Evolutionary conservation across 495 filamentous ascomycete species (phyloP), one percentile per base, ranked within the genome.

Genomic region (Ramalina intermedia): DNA sequence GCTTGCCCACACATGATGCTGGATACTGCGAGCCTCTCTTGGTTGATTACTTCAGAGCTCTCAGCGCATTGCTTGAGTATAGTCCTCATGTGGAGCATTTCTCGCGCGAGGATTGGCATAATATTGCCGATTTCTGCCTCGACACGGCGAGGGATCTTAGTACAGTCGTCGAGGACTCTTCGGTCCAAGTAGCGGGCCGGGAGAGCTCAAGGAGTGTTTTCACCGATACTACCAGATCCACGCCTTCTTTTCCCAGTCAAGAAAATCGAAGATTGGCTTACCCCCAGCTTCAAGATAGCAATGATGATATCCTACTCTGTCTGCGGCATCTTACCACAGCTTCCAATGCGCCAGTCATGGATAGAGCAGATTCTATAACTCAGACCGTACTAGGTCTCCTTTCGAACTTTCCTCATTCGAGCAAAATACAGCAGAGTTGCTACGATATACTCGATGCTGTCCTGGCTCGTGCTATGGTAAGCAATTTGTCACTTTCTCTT

Each of bases 61-160:
- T 96, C 49, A 63, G 69, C 20, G 69, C 72, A 36, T 63, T 93
- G 13, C 69, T 96, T n/a, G 75, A 78, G 40, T 76, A 80, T 56
- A 72, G 75, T 21, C 74, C 84, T 36, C 86, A 87, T 62, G 77
- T 81, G 16, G 91, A 99, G 61, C 82, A 85, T 55, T 67, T 96
- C 8, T 63, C 68, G 14, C 63, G 64, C 42, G 67, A 79, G 7
- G 74, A 79, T 46, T 95, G 91, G 88, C 65, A 77, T 35, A 69
- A 68, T 12, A 66, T 79, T 24, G 71, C 81, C 3, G 68, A 79
- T 39, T 93, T 94, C 55, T 88, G 82, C 56, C 48, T 79, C 35
- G 59, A 78, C 37, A 65, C 64, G 6, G 65, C 78, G 37, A 65
- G 63, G 18, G 63, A 57, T 39, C 43, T 57, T 12, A 49, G 20